phyloP scores from a whole-genome alignment of 2,329 filamentous ascomycete genomes.

The Microdochium paspali region DNA sequence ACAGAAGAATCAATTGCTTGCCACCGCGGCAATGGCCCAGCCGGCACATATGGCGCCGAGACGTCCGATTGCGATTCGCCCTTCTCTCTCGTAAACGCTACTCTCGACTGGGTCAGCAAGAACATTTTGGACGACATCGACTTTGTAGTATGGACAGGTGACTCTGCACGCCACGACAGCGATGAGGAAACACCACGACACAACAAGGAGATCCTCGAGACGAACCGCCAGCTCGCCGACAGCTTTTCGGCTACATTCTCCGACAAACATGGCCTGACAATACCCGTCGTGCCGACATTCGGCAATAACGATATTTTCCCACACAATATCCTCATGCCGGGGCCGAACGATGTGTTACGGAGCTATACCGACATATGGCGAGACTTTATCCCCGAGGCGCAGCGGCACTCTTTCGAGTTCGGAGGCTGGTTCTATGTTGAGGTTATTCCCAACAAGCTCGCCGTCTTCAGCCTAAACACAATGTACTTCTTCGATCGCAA shows the following conservation, averaged over 20 bases:
- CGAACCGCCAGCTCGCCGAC: conserved; percentile 67
- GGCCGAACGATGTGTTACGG: conserved; percentile 80
- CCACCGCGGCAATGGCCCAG: conserved; percentile 67
- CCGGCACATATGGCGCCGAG: conserved; percentile 77
- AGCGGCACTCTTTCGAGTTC: conserved; percentile 82
- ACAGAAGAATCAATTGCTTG: conserved; percentile 62
- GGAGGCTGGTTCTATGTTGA: conserved; percentile 95
- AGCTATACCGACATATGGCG: conserved; percentile 72
- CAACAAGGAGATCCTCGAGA: conserved; percentile 62
- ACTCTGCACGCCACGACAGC: conserved; percentile 82
- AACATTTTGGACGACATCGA: conserved; percentile 73
- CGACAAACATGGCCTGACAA: conserved; percentile 48
- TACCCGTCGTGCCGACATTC: conserved; percentile 83
- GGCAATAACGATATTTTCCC: conserved; percentile 98
- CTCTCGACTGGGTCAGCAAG: conserved; percentile 77
- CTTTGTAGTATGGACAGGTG: conserved; percentile 89
- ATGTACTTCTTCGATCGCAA: conserved; percentile 95
- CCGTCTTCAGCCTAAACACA: conserved; percentile 91
- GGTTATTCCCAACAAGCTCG: conserved; percentile 75
- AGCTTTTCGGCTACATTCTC: conserved; percentile 55
- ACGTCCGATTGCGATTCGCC: conserved; percentile 86
- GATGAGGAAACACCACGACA: conserved; percentile 73
- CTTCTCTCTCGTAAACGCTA: conserved; percentile 70
- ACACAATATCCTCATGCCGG: conserved; percentile 82
- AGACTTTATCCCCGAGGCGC: conserved; percentile 82